A percentile compares a stretch with the other conserved stretches of the same genome.
These are phyloP conservation scores for Fusarium lyarnte DNA, from an alignment of 2,329 filamentous ascomycete species.

Conservation along the genomic window DNA sequence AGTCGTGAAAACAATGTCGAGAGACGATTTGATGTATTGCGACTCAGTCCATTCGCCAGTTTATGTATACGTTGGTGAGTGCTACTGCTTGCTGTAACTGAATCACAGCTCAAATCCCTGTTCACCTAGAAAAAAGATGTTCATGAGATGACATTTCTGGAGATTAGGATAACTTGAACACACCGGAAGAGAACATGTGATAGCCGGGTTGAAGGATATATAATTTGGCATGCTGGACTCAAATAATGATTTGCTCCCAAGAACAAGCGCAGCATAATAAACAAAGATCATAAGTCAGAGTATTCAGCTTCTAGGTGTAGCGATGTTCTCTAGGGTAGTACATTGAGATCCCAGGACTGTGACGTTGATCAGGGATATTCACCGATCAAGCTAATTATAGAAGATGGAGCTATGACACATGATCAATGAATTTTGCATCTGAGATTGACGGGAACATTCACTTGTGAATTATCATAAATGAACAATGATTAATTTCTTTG, in stretches of 20 bases:
- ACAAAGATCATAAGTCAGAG: background rate
- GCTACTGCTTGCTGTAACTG: accelerated
- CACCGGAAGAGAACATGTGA: background rate
- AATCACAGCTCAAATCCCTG: too few species aligned
- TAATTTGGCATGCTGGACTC: background rate
- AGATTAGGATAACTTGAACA: too few species aligned
- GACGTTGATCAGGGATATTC: background rate
- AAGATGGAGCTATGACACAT: background rate
- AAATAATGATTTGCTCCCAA: background rate
- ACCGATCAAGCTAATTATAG: constrained; percentile 1
- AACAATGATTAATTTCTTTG: background rate
- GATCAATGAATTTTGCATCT: background rate
- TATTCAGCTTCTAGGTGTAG: too few species aligned
- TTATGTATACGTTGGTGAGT: background rate
- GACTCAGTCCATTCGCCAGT: background rate
- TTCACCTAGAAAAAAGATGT: accelerated
- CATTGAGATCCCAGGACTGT: background rate
- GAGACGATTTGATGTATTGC: background rate
- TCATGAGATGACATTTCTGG: accelerated
- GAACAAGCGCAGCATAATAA: background rate
- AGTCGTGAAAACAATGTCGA: background rate
- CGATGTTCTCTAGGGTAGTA: constrained; percentile 1
- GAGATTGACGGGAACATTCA: background rate
- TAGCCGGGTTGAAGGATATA: accelerated
- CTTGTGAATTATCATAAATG: background rate